Evolutionary conservation across 805 yeast species (phyloP).

Genomic region (Candida pseudoglaebosa): DNA sequence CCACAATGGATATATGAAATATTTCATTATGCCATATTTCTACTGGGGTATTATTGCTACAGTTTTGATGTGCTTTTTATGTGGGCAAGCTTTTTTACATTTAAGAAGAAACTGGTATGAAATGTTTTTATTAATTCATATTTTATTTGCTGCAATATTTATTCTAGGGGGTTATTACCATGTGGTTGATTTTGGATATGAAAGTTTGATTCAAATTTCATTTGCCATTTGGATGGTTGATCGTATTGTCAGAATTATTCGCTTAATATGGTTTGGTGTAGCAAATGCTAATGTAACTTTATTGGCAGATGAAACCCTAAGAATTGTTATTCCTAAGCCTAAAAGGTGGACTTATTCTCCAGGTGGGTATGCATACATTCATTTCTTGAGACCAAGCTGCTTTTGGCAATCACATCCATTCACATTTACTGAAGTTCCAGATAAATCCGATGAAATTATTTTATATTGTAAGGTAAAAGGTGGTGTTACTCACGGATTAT

Average conservation of each 20-base stretch:
- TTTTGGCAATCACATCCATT: constrained; percentile 73
- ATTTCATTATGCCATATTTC: too few species aligned
- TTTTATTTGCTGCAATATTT: constrained; percentile 47
- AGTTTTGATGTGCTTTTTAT: constrained; percentile 29
- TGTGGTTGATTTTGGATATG: constrained; percentile 36
- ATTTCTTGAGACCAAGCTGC: constrained; percentile 40
- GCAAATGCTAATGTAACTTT: constrained; percentile 44
- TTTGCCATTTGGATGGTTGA: constrained; percentile 72
- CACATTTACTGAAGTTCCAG: constrained; percentile 32
- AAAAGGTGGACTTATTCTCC: constrained; percentile 52
- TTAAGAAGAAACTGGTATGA: constrained; percentile 48
- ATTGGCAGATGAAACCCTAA: constrained; percentile 43
- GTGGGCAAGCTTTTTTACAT: constrained; percentile 39
- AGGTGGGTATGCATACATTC: constrained; percentile 62
- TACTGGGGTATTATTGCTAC: too few species aligned
- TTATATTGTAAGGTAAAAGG: constrained; percentile 31
- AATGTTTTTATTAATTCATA: constrained; percentile 54
- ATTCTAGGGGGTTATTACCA: constrained; percentile 47
- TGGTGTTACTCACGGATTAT: constrained; percentile 26
- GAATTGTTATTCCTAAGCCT: constrained; percentile 49
- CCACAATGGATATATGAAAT: too few species aligned
- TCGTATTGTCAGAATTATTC: constrained; percentile 50
- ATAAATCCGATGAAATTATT: constrained; percentile 18
- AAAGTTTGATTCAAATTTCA: constrained; percentile 43
- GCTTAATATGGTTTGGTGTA: constrained; percentile 59